Evolutionary conservation across 139 green algal genomes (phyloP).

Genomic region (Limnomonas spitsbergensis): DNA sequence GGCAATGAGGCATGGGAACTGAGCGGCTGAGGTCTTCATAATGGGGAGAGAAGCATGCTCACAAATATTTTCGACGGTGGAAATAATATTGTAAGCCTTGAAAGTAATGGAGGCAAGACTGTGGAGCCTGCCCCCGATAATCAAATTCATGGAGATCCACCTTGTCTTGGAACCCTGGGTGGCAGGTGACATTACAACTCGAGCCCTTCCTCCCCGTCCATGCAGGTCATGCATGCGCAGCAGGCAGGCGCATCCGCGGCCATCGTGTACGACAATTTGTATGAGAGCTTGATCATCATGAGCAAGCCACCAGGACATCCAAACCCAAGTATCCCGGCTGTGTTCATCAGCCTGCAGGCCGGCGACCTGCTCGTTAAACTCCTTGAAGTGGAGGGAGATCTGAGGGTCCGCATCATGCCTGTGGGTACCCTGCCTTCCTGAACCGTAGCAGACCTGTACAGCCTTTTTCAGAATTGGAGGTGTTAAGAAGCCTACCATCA

Average conservation of each 20-base stretch:
- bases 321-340: constrained; percentile 69
- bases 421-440: constrained; percentile 23
- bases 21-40: background rate
- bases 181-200: background rate
- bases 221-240: constrained; percentile 67
- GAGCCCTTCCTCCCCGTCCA: background rate
- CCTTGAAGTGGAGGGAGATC: constrained; percentile 34
- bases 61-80: background rate
- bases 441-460: background rate
- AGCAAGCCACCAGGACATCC: constrained; percentile 51
- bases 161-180: too few species aligned
- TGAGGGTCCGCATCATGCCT: constrained; percentile 52
- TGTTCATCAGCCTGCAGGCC: constrained; percentile 69
- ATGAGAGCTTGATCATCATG: constrained; percentile 76
- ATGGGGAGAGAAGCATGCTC: background rate
- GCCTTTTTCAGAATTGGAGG: background rate
- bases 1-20: background rate
- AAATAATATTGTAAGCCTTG: background rate
- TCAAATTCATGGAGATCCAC: background rate
- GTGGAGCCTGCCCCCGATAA: background rate
- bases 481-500: background rate
- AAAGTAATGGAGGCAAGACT: background rate
- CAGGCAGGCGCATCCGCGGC: constrained; percentile 64
- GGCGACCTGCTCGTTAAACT: constrained; percentile 72
- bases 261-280: constrained; percentile 75